Percentiles rank a stretch among this genome's conserved stretches.
Evolutionary conservation across 2,329 filamentous ascomycete species (phyloP).

Genomic region (Aspergillus fumigatus): DNA sequence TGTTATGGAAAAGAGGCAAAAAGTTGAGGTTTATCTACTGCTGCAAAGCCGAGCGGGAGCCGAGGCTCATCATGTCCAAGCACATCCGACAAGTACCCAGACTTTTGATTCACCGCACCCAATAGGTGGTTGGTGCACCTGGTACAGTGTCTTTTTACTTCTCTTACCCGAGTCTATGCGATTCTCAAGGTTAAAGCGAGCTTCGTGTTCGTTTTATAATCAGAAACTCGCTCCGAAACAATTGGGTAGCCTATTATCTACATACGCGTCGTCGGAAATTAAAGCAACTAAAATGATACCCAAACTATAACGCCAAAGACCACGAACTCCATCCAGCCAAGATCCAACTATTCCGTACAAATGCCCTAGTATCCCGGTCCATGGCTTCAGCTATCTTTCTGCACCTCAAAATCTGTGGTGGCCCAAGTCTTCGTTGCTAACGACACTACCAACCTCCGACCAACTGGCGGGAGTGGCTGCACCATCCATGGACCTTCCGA

Average conservation of each 20-base stretch:
- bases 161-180: not conserved
- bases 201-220: not conserved
- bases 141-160: too few species aligned
- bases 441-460: conserved; percentile 43
- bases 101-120: not conserved
- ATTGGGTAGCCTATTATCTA: too few species aligned
- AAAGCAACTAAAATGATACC: too few species aligned
- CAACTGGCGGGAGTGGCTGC: conserved; percentile 38
- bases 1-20: not conserved
- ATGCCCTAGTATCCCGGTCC: conserved; percentile 15
- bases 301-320: too few species aligned
- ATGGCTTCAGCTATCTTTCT: conserved; percentile 6
- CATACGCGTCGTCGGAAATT: too few species aligned
- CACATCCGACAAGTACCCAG: not conserved
- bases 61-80: conserved; percentile 8
- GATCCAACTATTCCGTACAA: conserved; percentile 6
- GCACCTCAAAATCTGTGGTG: conserved; percentile 18
- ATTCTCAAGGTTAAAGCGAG: not conserved
- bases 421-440: conserved; percentile 37
- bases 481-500: conserved; percentile 29
- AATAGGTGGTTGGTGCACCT: not conserved
- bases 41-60: conserved; percentile 1
- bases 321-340: too few species aligned
- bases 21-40: not conserved
- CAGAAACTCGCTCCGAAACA: too few species aligned